These are phyloP conservation scores for Calamus simplicifolius DNA, from an alignment of 176 grass and related monocot genomes.

Conservation along the genomic window DNA sequence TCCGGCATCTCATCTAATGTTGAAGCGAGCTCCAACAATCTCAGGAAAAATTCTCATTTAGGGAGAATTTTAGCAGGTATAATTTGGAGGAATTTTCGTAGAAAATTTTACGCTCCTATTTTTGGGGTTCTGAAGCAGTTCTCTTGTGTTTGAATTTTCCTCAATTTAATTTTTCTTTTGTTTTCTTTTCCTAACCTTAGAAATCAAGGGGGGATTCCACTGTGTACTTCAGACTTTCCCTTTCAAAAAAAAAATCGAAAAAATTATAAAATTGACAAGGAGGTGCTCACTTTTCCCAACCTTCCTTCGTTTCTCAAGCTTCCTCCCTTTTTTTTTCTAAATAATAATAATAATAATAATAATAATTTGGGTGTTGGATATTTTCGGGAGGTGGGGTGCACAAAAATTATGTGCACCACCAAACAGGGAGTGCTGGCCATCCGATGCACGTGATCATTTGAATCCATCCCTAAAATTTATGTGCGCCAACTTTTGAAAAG, in stretches of 20 bases:
- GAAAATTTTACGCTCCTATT: constrained; percentile 9
- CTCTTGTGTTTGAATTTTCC: constrained; percentile 13
- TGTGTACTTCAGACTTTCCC: constrained; percentile 15
- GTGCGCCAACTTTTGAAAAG: background rate
- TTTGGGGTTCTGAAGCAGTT: constrained; percentile 18
- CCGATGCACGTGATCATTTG: constrained; percentile 35
- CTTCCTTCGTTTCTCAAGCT: background rate
- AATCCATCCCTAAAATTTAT: constrained; percentile 21
- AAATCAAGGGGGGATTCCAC: constrained; percentile 30
- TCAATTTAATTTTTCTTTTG: constrained; percentile 42
- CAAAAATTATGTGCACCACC: constrained; percentile 24
- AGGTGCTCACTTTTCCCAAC: too few species aligned
- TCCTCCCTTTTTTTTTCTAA: constrained; percentile 10
- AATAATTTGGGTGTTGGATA: constrained; percentile 11
- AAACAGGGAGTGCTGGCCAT: constrained; percentile 10
- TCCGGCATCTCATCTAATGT: constrained; percentile 71
- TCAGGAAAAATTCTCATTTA: constrained; percentile 14
- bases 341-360: constrained; percentile 29
- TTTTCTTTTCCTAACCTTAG: constrained; percentile 28
- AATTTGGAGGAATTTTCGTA: too few species aligned
- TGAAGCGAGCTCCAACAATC: constrained; percentile 23
- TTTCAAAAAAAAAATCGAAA: constrained; percentile 21
- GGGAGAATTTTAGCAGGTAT: constrained; percentile 18
- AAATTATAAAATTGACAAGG: constrained; percentile 8
- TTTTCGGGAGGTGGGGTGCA: constrained; percentile 4